Percentiles rank a stretch among this genome's conserved stretches.
phyloP scores from a whole-genome alignment of 768 basidiomycete species.

The Russula emetica region DNA sequence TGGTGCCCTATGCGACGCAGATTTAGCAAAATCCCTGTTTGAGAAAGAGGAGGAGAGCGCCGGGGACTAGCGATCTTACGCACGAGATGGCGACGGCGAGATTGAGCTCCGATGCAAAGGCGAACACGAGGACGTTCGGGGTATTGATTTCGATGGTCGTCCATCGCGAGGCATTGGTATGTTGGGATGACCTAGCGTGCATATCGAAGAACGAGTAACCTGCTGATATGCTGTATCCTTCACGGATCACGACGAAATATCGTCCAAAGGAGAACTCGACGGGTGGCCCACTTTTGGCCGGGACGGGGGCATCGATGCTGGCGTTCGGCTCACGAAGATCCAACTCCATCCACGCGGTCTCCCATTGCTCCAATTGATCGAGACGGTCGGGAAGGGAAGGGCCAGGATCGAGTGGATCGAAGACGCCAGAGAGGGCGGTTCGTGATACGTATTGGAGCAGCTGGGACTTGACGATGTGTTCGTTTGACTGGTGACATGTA shows the following conservation, averaged over 20 bases:
- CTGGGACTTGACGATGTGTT: neutral
- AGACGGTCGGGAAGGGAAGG: constrained; percentile 9
- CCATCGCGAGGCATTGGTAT: constrained; percentile 1
- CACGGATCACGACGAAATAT: constrained; percentile 10
- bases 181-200: neutral
- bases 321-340: constrained; percentile 1
- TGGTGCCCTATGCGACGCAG: constrained; percentile 7
- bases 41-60: neutral
- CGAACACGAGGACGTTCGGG: constrained; percentile 14
- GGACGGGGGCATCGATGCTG: neutral
- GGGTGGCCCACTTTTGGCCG: neutral
- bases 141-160: constrained; percentile 8
- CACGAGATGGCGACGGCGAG: constrained; percentile 16
- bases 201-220: constrained; percentile 13
- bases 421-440: constrained; percentile 17
- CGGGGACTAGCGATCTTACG: neutral
- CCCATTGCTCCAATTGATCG: constrained; percentile 1
- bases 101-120: constrained; percentile 18
- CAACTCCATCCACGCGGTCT: neutral
- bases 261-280: constrained; percentile 10
- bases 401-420: constrained; percentile 13
- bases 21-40: neutral
- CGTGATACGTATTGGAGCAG: constrained; percentile 4
- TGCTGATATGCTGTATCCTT: constrained; percentile 3
- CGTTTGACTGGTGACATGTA: too few relatives aligned